These are phyloP conservation scores for Melampsora abietis-canadensis DNA, from an alignment of 1,284 basidiomycete species.

Conservation along the genomic window DNA sequence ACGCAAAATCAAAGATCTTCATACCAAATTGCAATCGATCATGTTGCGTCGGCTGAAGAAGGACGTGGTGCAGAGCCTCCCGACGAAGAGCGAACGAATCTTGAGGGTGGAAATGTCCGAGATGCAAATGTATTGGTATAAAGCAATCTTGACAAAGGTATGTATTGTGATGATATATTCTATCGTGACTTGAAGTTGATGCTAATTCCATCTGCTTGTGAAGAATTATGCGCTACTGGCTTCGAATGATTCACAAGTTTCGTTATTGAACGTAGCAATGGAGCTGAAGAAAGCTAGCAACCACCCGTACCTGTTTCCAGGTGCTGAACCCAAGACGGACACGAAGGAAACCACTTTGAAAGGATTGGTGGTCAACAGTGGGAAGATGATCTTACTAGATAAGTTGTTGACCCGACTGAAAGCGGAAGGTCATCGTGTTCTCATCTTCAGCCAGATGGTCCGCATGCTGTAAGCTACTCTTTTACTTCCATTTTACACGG, in stretches of 20 bases:
- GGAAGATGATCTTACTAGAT: conserved; percentile 58
- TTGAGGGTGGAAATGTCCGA: conserved; percentile 96
- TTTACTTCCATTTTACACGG: neutral
- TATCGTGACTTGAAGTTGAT: neutral
- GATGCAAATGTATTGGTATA: conserved; percentile 97
- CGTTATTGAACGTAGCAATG: conserved; percentile 53
- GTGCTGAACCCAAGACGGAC: conserved; percentile 76
- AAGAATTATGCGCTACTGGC: conserved; percentile 18
- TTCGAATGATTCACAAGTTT: conserved; percentile 42
- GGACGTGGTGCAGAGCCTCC: conserved; percentile 94
- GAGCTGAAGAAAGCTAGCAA: conserved; percentile 60
- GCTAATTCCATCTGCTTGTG: neutral
- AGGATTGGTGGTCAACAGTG: conserved; percentile 56
- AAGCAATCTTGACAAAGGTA: conserved; percentile 95
- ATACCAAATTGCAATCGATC: conserved; percentile 84
- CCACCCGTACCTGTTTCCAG: conserved; percentile 96
- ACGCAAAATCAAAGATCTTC: conserved; percentile 87
- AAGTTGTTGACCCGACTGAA: conserved; percentile 56
- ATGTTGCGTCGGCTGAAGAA: conserved; percentile 94
- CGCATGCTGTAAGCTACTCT: conserved; percentile 66
- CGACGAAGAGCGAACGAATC: conserved; percentile 97
- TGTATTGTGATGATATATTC: conserved; percentile 52
- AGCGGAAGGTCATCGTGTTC: conserved; percentile 56
- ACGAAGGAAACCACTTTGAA: conserved; percentile 68
- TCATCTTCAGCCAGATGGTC: conserved; percentile 87